phyloP scores from a whole-genome alignment of 345 rosid genomes.

The Psidium friedrichsthalianum region DNA sequence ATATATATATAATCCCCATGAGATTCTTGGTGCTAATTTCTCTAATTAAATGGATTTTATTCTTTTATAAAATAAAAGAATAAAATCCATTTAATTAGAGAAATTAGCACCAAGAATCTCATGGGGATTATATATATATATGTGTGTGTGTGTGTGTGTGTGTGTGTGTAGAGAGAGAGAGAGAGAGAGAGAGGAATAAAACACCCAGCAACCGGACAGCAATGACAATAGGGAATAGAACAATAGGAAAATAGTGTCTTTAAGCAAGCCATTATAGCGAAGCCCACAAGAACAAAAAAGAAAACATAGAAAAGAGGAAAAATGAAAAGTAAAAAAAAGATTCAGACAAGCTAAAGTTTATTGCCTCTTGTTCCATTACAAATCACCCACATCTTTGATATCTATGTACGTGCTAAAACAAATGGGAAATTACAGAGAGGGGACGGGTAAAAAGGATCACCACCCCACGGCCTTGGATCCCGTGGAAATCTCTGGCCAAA shows the following conservation, averaged over 20 bases:
- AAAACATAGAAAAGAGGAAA: conserved; percentile 1
- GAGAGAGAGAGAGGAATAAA: conserved; percentile 8
- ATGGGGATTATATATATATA: not conserved
- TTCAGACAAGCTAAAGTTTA: conserved; percentile 21
- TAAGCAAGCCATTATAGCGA: not conserved
- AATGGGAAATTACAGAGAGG: conserved; percentile 14
- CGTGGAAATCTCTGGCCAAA: not conserved
- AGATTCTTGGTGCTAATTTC: conserved; percentile 17
- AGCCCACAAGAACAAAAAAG: not conserved
- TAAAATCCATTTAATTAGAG: not conserved
- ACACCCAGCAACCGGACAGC: conserved; percentile 22
- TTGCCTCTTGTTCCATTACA: conserved; percentile 38
- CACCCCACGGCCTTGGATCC: not conserved
- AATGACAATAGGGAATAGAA: conserved; percentile 5
- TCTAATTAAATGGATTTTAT: not conserved
- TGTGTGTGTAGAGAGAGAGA: no score
- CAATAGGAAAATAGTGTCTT: conserved; percentile 6
- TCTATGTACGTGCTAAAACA: conserved; percentile 28
- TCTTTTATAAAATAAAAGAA: not conserved
- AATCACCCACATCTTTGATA: conserved; percentile 18
- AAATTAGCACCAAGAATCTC: conserved; percentile 18
- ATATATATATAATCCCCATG: not conserved
- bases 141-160: not conserved
- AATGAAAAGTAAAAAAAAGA: conserved; percentile 10
- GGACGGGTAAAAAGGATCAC: not conserved